These are phyloP conservation scores for Aspergillus ellipticus DNA, from an alignment of 495 filamentous ascomycete genomes.

Conservation along the genomic window DNA sequence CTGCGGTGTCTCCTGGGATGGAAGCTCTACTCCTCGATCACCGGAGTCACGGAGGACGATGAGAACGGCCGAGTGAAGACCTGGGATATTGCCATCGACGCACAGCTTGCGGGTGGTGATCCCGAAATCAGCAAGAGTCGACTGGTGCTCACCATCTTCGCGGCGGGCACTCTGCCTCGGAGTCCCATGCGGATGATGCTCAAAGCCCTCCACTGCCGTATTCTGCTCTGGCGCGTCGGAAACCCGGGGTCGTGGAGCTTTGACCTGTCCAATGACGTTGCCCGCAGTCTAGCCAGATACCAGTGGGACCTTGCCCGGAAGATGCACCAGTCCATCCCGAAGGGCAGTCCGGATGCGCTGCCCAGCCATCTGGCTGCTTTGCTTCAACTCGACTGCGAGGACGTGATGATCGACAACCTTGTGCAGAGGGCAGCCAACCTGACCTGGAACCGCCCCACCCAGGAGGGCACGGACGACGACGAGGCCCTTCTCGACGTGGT, in stretches of 20 bases:
- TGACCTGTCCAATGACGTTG: constrained; percentile 58
- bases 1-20: constrained; percentile 75
- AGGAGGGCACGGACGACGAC: constrained; percentile 54
- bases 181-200: constrained; percentile 86
- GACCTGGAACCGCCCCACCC: constrained; percentile 78
- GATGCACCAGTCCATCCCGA: constrained; percentile 56
- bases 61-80: constrained; percentile 85
- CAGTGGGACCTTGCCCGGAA: constrained; percentile 79
- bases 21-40: constrained; percentile 68
- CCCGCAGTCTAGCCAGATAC: constrained; percentile 63
- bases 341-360: constrained; percentile 59
- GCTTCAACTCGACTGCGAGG: constrained; percentile 70
- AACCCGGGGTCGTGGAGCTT: constrained; percentile 58
- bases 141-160: constrained; percentile 80
- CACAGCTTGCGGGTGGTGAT: constrained; percentile 92
- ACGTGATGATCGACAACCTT: constrained; percentile 71
- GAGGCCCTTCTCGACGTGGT: constrained; percentile 78
- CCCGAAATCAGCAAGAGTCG: constrained; percentile 83
- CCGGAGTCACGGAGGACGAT: constrained; percentile 78
- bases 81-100: constrained; percentile 92
- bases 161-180: constrained; percentile 80
- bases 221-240: constrained; percentile 77
- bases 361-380: constrained; percentile 72
- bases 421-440: constrained; percentile 87
- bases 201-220: constrained; percentile 85